A percentile compares a stretch with the other conserved stretches of the same genome.
Conservation (phyloP, 2,329 filamentous ascomycete genomes). For the Pseudopithomyces chartarum region DNA sequence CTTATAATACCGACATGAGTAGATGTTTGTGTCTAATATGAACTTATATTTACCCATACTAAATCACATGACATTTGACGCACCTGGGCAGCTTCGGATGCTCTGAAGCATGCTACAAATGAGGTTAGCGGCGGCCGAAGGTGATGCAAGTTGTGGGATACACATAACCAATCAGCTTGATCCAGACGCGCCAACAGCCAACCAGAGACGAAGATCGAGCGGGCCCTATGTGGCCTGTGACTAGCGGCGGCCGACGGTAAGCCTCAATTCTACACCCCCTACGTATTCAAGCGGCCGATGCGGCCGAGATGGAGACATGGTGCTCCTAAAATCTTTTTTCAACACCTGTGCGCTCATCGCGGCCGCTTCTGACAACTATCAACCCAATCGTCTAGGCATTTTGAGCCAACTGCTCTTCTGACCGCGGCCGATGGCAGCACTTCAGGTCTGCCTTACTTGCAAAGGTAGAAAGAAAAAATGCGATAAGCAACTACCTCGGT, state of each 20-base stretch:
- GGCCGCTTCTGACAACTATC: background rate
- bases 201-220: background rate
- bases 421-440: background rate
- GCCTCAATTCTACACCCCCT: background rate
- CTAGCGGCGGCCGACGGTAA: constrained; percentile 5
- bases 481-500: constrained; percentile 6
- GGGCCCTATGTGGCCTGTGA: background rate
- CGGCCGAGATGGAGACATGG: background rate
- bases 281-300: background rate
- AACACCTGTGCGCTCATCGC: background rate
- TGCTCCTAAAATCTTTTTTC: background rate
- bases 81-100: no score
- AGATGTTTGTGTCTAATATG: background rate
- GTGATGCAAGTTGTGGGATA: background rate
- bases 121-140: background rate
- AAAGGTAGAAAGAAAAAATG: constrained; percentile 9
- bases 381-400: background rate
- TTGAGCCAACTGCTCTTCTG: no score
- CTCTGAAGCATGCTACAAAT: background rate
- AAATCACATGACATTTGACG: background rate
- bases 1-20: background rate
- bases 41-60: background rate
- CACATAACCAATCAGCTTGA: background rate
- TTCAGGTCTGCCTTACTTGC: constrained; percentile 6
- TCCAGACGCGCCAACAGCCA: background rate